Evolutionary conservation across 495 filamentous ascomycete species (phyloP).

Genomic region (Xylaria longipes): DNA sequence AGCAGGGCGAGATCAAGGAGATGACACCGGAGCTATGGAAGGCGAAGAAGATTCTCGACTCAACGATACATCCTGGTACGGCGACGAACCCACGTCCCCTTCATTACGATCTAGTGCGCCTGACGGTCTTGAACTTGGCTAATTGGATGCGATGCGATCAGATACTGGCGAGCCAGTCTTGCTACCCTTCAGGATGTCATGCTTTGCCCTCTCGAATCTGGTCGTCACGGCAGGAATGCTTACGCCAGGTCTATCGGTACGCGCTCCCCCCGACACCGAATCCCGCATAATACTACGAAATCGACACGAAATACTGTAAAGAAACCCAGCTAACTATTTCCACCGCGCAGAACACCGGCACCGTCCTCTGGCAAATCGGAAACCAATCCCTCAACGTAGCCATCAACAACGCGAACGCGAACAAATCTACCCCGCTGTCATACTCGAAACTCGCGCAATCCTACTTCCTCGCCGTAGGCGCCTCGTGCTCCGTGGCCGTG

Average conservation of each 20-base stretch:
- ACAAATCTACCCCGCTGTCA: conserved; percentile 90
- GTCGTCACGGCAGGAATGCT: conserved; percentile 99
- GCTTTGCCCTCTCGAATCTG: conserved; percentile 91
- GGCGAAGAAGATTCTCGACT: conserved; percentile 96
- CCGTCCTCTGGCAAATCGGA: conserved; percentile 90
- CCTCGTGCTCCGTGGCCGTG: conserved; percentile 89
- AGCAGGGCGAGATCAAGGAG: conserved; percentile 70
- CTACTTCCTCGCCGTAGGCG: conserved; percentile 89
- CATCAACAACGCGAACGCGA: conserved; percentile 96
- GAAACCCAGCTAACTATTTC: conserved; percentile 21
- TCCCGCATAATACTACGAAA: not conserved
- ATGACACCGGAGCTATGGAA: conserved; percentile 94
- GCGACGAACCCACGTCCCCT: not conserved
- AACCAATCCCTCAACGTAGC: conserved; percentile 98
- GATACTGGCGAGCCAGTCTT: conserved; percentile 93
- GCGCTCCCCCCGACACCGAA: conserved; percentile 31
- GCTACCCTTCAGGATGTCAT: conserved; percentile 96
- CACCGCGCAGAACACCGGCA: conserved; percentile 76
- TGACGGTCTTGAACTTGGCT: conserved; percentile 27
- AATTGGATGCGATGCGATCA: conserved; percentile 40
- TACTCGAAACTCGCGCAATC: conserved; percentile 81
- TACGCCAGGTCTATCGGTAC: conserved; percentile 77
- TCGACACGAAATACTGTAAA: not conserved
- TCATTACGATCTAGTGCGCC: not conserved
- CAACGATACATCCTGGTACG: conserved; percentile 90